Evolutionary conservation across 768 basidiomycete genomes (phyloP).

Genomic region (Pisolithus marmoratus): DNA sequence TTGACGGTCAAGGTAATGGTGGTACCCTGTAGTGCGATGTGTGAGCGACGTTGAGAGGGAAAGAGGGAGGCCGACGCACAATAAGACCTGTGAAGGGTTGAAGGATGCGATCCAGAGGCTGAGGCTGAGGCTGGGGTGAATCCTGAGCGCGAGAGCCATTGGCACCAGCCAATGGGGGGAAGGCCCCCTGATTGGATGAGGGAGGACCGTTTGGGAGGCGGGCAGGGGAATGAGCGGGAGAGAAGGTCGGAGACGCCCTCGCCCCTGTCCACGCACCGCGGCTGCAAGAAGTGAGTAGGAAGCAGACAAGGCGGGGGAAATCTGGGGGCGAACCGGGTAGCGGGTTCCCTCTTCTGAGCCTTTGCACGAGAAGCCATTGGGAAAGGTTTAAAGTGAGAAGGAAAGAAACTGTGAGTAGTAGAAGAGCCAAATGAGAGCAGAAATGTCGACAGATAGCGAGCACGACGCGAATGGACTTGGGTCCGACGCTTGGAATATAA

Average conservation of each 20-base stretch:
- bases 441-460: conserved; percentile 33
- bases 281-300: conserved; percentile 20
- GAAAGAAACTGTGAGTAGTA: conserved; percentile 19
- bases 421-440: conserved; percentile 24
- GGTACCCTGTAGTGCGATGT: conserved; percentile 49
- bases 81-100: conserved; percentile 65
- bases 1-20: conserved; percentile 74
- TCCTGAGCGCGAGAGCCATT: conserved; percentile 46
- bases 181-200: conserved; percentile 28
- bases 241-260: conserved; percentile 68
- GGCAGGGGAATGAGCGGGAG: conserved; percentile 38
- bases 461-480: conserved; percentile 24
- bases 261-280: conserved; percentile 66
- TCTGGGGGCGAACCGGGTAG: conserved; percentile 41
- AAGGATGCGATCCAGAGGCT: conserved; percentile 50
- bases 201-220: conserved; percentile 41
- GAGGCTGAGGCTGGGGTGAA: conserved; percentile 15
- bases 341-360: conserved; percentile 55
- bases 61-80: conserved; percentile 38
- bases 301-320: conserved; percentile 7
- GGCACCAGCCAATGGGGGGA: conserved; percentile 38
- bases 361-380: conserved; percentile 64
- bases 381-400: conserved; percentile 15
- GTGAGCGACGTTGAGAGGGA: background rate
- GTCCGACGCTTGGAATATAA: conserved; percentile 18